phyloP scores from a whole-genome alignment of 345 rosid species.

The Gossypium ekmanianum region DNA sequence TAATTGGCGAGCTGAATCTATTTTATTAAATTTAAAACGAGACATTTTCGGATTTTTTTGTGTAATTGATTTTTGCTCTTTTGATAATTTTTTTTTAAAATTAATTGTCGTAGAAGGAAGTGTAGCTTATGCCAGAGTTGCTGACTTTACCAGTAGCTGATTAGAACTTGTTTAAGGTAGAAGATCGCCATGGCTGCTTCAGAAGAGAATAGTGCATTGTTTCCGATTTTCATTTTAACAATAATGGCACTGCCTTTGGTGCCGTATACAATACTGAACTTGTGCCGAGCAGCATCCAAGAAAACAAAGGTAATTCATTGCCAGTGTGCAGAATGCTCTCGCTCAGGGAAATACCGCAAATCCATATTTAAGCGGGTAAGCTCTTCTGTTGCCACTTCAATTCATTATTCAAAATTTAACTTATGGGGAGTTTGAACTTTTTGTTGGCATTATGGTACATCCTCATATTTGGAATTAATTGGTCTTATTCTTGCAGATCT shows the following conservation, averaged over 20 bases:
- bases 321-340: constrained; percentile 71
- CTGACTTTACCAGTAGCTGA: constrained; percentile 14
- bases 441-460: background rate
- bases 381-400: background rate
- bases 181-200: constrained; percentile 72
- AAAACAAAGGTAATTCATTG: constrained; percentile 76
- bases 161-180: constrained; percentile 21
- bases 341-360: constrained; percentile 81
- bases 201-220: constrained; percentile 80
- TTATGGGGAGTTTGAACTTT: background rate
- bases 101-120: background rate
- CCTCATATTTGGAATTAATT: background rate
- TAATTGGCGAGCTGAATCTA: background rate
- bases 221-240: constrained; percentile 94
- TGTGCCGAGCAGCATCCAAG: constrained; percentile 67
- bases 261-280: constrained; percentile 73
- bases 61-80: background rate
- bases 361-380: constrained; percentile 76
- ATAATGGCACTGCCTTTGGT: constrained; percentile 90
- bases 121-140: constrained; percentile 13
- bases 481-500: constrained; percentile 54
- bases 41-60: background rate
- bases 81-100: background rate
- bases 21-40: background rate
- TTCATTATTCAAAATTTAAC: constrained; percentile 1